A percentile compares a stretch with the other conserved stretches of the same genome.
phyloP scores from a whole-genome alignment of 208 protist species.

The Acanthamoeba divionensis region DNA sequence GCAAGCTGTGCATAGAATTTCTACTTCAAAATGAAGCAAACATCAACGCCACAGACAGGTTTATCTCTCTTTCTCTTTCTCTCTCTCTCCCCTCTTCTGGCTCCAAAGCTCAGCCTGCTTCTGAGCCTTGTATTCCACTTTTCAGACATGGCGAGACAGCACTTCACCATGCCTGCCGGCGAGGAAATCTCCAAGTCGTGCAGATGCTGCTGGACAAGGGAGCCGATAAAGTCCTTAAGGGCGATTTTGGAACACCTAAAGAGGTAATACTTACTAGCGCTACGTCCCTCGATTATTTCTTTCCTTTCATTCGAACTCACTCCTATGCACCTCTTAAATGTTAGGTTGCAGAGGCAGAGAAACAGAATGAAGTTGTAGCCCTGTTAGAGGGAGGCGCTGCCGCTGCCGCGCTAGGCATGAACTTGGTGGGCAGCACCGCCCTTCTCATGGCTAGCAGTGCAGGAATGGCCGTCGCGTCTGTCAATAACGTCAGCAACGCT shows the following conservation, averaged over 20 bases:
- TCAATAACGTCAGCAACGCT: not conserved
- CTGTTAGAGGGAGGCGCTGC: too few relatives aligned
- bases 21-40: not conserved
- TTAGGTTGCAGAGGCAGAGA: too few relatives aligned
- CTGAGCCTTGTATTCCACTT: too few relatives aligned
- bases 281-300: not conserved
- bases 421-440: not conserved
- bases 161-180: conserved; percentile 16
- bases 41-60: not conserved
- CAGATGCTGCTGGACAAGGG: not conserved
- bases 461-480: not conserved
- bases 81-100: not conserved
- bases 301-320: not conserved
- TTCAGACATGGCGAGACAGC: conserved; percentile 1
- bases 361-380: too few relatives aligned
- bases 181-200: not conserved
- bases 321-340: too few relatives aligned
- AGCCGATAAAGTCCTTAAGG: not conserved
- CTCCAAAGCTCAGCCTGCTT: not conserved
- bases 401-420: not conserved
- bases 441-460: not conserved
- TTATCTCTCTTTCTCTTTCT: not conserved
- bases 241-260: not conserved
- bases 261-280: not conserved
- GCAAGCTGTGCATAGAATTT: not conserved